A percentile compares a stretch with the other conserved stretches of the same genome.
These are phyloP conservation scores for Metahyphopichia silvanorum DNA, from an alignment of 805 yeast species.

Conservation along the genomic window DNA sequence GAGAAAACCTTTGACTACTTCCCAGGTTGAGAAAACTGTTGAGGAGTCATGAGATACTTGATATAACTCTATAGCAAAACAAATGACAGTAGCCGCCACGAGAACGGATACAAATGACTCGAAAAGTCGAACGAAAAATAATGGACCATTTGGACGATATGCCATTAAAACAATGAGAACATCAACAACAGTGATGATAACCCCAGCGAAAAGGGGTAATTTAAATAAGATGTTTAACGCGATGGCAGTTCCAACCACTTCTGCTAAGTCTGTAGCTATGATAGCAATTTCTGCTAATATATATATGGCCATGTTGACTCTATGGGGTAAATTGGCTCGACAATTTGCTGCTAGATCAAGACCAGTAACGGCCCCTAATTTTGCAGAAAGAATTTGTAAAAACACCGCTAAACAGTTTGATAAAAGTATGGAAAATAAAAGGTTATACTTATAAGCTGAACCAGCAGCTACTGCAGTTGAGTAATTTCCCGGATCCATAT, in stretches of 20 bases:
- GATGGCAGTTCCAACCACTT: conserved; percentile 96
- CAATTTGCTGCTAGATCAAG: conserved; percentile 87
- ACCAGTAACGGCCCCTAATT: conserved; percentile 92
- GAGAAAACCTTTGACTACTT: conserved; percentile 55
- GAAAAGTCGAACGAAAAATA: conserved; percentile 71
- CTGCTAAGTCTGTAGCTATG: conserved; percentile 94
- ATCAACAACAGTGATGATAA: conserved; percentile 78
- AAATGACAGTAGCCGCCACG: conserved; percentile 78
- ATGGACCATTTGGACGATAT: conserved; percentile 79
- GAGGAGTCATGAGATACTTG: conserved; percentile 54
- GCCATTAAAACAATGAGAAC: conserved; percentile 84
- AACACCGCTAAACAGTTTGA: conserved; percentile 86
- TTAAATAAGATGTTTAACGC: conserved; percentile 80
- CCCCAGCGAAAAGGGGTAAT: conserved; percentile 81
- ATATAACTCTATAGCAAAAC: conserved; percentile 76
- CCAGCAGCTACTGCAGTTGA: conserved; percentile 94
- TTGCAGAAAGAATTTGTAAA: conserved; percentile 80
- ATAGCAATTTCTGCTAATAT: conserved; percentile 85
- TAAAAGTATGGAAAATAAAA: conserved; percentile 72
- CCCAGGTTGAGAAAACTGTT: conserved; percentile 42
- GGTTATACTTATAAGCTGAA: conserved; percentile 76
- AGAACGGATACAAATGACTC: conserved; percentile 78
- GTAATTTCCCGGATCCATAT: conserved; percentile 97
- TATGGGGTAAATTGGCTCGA: conserved; percentile 64
- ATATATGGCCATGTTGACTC: conserved; percentile 61